These are phyloP conservation scores for Cryoendolithus antarcticus DNA, from an alignment of 2,329 filamentous ascomycete genomes.

Conservation along the genomic window DNA sequence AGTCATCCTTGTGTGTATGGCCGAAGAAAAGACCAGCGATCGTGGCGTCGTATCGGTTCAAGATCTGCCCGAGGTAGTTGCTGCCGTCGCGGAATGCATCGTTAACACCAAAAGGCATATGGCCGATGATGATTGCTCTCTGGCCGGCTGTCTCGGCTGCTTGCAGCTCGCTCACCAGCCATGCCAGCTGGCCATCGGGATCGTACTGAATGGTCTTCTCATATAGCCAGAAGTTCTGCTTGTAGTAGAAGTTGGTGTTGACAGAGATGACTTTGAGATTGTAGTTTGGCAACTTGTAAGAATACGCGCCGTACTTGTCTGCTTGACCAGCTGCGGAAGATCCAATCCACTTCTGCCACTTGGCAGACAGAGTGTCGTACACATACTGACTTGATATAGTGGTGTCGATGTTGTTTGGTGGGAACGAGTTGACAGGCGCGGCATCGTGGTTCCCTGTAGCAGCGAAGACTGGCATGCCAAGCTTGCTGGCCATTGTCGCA, in stretches of 20 bases:
- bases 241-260: conserved; percentile 49
- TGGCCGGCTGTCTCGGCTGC: conserved; percentile 40
- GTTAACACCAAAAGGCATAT: conserved; percentile 39
- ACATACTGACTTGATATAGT: conserved; percentile 37
- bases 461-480: conserved; percentile 35
- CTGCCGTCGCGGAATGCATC: conserved; percentile 41
- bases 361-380: conserved; percentile 36
- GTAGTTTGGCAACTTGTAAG: conserved; percentile 17
- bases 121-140: conserved; percentile 46
- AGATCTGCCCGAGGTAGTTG: conserved; percentile 24
- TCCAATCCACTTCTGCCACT: conserved; percentile 40
- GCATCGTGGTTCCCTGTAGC: conserved; percentile 47
- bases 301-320: conserved; percentile 38
- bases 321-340: conserved; percentile 18
- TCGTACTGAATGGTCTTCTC: conserved; percentile 38
- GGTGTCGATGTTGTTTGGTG: conserved; percentile 10
- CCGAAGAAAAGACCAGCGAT: conserved; percentile 46
- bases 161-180: conserved; percentile 43
- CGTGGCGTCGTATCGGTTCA: conserved; percentile 39
- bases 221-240: conserved; percentile 46
- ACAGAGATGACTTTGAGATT: conserved; percentile 44
- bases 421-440: conserved; percentile 14
- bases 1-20: conserved; percentile 46
- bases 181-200: conserved; percentile 40
- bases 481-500: conserved; percentile 27